Conservation (phyloP, 1,139 yeast genomes). For the Yamadazyma taylorii region DNA sequence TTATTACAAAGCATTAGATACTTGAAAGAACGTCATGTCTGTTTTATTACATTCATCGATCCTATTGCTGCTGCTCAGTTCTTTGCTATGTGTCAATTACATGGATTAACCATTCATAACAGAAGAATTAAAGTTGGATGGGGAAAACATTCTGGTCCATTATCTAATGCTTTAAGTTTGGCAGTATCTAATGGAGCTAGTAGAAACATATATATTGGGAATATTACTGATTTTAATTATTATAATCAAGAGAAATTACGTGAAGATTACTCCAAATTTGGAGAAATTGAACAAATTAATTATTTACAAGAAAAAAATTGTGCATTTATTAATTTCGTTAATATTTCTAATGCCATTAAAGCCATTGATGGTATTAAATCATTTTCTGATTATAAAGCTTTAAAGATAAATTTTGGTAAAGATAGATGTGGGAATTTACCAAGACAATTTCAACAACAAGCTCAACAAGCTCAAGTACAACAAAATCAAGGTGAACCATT, state of each 20-base stretch:
- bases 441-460: constrained; percentile 44
- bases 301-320: constrained; percentile 77
- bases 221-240: constrained; percentile 44
- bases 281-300: constrained; percentile 80
- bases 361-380: constrained; percentile 66
- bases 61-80: constrained; percentile 94
- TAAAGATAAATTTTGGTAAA: constrained; percentile 81
- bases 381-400: constrained; percentile 52
- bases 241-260: constrained; percentile 59
- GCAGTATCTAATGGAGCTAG: constrained; percentile 96
- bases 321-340: constrained; percentile 78
- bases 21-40: constrained; percentile 79
- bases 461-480: constrained; percentile 13
- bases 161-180: constrained; percentile 73
- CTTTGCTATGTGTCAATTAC: constrained; percentile 82
- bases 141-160: constrained; percentile 94
- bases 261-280: constrained; percentile 69
- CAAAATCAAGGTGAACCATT: constrained; percentile 11
- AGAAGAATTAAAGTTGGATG: constrained; percentile 87
- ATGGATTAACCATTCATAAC: constrained; percentile 78
- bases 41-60: constrained; percentile 89
- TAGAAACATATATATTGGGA: constrained; percentile 88
- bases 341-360: constrained; percentile 79
- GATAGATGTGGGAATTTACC: constrained; percentile 92
- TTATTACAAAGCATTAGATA: constrained; percentile 71